Evolutionary conservation across 352 stramenopile genomes (phyloP), one percentile per base, ranked within the genome.

Genomic region (Phytophthora syringae): DNA sequence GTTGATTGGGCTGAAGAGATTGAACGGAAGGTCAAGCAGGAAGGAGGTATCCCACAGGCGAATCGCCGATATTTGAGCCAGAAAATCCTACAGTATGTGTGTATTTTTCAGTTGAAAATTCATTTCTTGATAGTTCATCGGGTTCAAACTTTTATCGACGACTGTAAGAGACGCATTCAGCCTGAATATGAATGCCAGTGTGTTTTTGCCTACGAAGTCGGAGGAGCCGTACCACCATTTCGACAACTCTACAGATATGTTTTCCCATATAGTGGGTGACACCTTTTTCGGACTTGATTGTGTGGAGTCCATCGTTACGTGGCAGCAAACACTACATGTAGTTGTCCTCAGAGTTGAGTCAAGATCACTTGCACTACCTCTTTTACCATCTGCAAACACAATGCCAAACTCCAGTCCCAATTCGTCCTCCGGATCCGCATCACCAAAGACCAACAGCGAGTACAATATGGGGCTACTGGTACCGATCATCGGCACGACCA

Each of bases 201-300:
- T n/a, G n/a, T n/a, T n/a, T n/a, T n/a, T n/a, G n/a, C n/a, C n/a
- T n/a, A n/a, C n/a, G n/a, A n/a, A n/a, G n/a, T n/a, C n/a, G n/a
- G n/a, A n/a, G n/a, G n/a, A n/a, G n/a, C n/a, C n/a, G n/a, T n/a
- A n/a, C n/a, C n/a, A n/a, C n/a, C n/a, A n/a, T n/a, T n/a, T n/a
- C n/a, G n/a, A n/a, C n/a, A n/a, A n/a, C n/a, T n/a, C n/a, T n/a
- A n/a, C n/a, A n/a, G n/a, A n/a, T n/a, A n/a, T n/a, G n/a, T n/a
- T n/a, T n/a, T n/a, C n/a, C n/a, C n/a, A n/a, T n/a, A n/a, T 68
- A 47, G 60, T 68, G 60, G 60, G 43, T 68, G 49, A 60, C 28
- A 43, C 20, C 24, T 67, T 61, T n/a, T 67, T 52, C 34, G 28
- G 43, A 53, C 52, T 43, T 59, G 58, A 65, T 57, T 64, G 56